Percentiles rank a stretch among this genome's conserved stretches.
These are phyloP conservation scores for Thielaviopsis populi DNA, from an alignment of 2,329 filamentous ascomycete species.

Conservation along the genomic window DNA sequence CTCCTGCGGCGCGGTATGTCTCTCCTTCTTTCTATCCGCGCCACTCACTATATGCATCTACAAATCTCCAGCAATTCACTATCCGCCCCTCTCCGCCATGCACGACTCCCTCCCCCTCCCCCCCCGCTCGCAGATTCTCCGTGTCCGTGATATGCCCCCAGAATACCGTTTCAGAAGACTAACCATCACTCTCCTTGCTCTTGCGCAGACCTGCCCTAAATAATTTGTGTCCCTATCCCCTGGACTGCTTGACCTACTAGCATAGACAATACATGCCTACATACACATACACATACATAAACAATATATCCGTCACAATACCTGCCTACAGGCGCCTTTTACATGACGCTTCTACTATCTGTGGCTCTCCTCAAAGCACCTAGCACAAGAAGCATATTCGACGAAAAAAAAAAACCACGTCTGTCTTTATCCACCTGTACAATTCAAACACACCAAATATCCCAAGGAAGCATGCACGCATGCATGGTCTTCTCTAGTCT, in stretches of 20 bases:
- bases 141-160: not conserved
- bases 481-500: no score
- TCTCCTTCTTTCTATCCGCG: not conserved
- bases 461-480: no score
- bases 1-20: constrained; percentile 42
- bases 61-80: no score
- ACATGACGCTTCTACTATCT: no score
- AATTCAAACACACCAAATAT: no score
- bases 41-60: no score
- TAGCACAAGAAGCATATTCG: no score
- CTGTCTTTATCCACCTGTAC: no score
- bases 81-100: no score
- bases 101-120: not conserved
- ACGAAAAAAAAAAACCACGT: no score
- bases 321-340: no score
- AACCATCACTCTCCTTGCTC: not conserved
- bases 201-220: constrained; percentile 9
- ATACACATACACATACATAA: constrained; percentile 2
- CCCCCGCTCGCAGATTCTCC: not conserved
- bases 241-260: not conserved
- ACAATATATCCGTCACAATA: not conserved
- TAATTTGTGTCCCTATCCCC: not conserved
- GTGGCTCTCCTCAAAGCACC: no score
- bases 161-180: not conserved
- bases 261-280: not conserved